Base-by-base conservation (phyloP, 1,139 yeast genomes). In the Geotrichum citri-aurantii region DNA sequence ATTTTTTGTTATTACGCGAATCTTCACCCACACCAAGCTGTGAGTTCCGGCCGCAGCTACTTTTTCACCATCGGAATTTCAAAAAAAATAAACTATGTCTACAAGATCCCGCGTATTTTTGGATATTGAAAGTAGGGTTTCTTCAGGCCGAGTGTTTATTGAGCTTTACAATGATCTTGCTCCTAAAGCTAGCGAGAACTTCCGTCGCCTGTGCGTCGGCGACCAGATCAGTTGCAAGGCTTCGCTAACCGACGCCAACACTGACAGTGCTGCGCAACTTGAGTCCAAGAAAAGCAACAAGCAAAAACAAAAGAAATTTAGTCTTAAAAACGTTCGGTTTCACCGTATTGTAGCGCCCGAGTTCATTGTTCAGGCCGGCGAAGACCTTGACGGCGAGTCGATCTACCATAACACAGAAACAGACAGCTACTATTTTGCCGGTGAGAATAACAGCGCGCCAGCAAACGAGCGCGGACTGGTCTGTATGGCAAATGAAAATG, bases 311-410 rank as follows among this genome's bases (percentile, higher is more conserved):
- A 58, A 56, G 10, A 27, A 55, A 4, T 63, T 74, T 21, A 65
- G 73, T 1, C 82, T 77, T 63, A 74, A 77, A 61, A 70, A 75
- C 33, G 81, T 79, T 51, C 73, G 71, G 37, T 84, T 88, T 70
- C 88, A 86, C 65, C 76, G 93, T 58, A 83, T 88, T 0, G 79
- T 89, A 50, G 87, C 85, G 63, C 72, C 72, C 1, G 90, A 86
- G 69, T 90, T 88, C 67, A 81, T 88, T 72, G 74, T 89, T n/a
- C 96, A 88, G 68, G 87, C 86, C 3, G 96, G 96, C 46, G 93
- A 86, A 6, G 69, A 75, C 0, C 46, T 33, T 24, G 70, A 69
- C n/a, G 74, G 73, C 4, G 52, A 52, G 14, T 66, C 73, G 4
- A 65, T 71, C 7, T 69, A 63, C 14, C 17, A 37, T 19, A 37